A percentile compares a stretch with the other conserved stretches of the same genome.
phyloP scores from a whole-genome alignment of 2,329 filamentous ascomycete species.

The Septoria petroselini region DNA sequence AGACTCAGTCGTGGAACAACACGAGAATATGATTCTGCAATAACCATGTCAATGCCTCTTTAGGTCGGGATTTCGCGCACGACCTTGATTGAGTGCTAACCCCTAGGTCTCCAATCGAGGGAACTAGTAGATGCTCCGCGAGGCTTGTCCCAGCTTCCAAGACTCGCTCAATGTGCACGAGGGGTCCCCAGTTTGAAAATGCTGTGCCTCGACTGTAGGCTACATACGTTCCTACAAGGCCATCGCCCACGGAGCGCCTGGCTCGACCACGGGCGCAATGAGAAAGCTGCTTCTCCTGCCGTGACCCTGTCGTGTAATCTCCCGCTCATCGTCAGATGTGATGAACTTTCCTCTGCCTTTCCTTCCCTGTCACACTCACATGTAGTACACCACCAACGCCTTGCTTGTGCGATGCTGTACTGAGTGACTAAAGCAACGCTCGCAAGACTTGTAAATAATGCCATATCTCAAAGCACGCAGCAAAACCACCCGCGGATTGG shows the following conservation, averaged over 20 bases:
- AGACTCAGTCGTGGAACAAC: no score
- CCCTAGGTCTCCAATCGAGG: no score
- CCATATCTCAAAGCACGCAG: constrained; percentile 1
- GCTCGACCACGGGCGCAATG: background rate
- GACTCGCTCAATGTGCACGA: no score
- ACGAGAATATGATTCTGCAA: no score
- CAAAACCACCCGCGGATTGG: background rate
- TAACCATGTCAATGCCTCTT: no score
- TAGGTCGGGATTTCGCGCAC: no score
- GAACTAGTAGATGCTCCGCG: no score
- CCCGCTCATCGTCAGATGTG: background rate
- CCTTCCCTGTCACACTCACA: background rate
- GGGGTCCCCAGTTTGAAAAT: no score
- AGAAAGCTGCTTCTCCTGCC: constrained; percentile 11
- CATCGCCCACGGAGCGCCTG: constrained; percentile 3
- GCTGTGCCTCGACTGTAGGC: no score
- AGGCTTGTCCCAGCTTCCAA: no score
- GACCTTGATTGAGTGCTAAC: no score
- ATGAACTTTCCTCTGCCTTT: background rate
- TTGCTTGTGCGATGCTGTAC: constrained; percentile 20
- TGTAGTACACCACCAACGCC: constrained; percentile 15
- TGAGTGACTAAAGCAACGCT: constrained; percentile 18
- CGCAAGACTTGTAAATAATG: constrained; percentile 8
- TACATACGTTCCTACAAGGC: no score
- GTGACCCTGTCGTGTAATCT: constrained; percentile 4